Base-by-base conservation (phyloP, 257 asterid genomes). In the Ligustrum vulgare region DNA sequence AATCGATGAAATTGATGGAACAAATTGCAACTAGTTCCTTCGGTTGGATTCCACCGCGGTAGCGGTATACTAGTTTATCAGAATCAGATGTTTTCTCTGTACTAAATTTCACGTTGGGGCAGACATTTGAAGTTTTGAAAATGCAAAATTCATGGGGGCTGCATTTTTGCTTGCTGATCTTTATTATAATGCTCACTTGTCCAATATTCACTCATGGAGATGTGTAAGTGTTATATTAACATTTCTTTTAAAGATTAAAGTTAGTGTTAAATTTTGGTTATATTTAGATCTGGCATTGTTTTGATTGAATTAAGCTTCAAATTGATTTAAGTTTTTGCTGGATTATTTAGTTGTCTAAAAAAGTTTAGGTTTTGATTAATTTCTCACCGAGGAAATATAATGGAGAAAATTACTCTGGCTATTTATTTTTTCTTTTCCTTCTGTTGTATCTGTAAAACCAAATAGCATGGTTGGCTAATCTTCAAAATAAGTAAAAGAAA, bases 201-300 rank as follows among this genome's bases (percentile, higher is more conserved):
- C 70, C 73, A 45, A 64, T 71, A 8, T 32, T 43, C 66, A 47
- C 58, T 70, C 73, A 51, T 66, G 85, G 84, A 73, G 75, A 72
- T 73, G 73, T 69, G 90, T 84, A 78, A 86, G 88, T 84, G 70
- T 6, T 5, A 39, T 8, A 37, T 37, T 9, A 39, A 10, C 45
- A 39, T 39, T 39, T 39, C 15, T 39, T n/a, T 39, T 9, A 2
- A 39, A 39, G 45, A 39, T 39, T 39, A 10, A 39, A 39, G 15
- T 54, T 23, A 12, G 33, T 22, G 12, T 31, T 9, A 37, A 37
- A 69, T 36, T 8, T 8, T 1, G 45, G 41, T 65, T 37, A 8
- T 34, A 34, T 2, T 22, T 58, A 71, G 43, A 51, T 34, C 75
- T 67, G 15, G 45, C 45, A 39, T 39, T 3, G 1, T 13, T 67